Base-by-base conservation (phyloP, 192 early-diverging fungal species). In the Backusella luteola region DNA sequence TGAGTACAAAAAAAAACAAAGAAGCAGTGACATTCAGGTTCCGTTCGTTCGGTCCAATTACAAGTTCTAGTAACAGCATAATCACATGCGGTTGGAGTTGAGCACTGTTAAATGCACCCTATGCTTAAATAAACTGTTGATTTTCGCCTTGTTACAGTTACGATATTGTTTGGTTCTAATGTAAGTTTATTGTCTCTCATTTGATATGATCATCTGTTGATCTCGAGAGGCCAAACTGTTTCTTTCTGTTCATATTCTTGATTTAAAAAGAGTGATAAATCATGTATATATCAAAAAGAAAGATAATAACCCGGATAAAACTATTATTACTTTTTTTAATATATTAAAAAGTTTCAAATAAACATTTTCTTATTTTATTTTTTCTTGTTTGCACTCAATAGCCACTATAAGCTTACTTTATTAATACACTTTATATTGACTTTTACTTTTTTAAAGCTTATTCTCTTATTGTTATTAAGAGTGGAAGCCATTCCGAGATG, bases 21-120 rank as follows among this genome's bases (percentile, higher is more conserved):
- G 53, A 56, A 63, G 56, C 56, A 63, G 56, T 63, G 56, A 63
- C 56, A 63, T 63, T 63, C 23, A 63, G 56, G 56, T 63, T 63
- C 56, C 56, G 56, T 63, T 59, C 56, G 23, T 59, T 63, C 12
- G 56, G 56, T 29, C 56, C 56, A 59, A 59, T 59, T 23, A 59
- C 23, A 59, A 26, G 11, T 26, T 4, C 23, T 29, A 59, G 2
- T 4, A 12, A 26, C 8, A 59, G 56, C 23, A 63, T 63, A 63
- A 63, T 63, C 56, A 63, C 56, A 63, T 63, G 56, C 56, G 12
- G 23, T 56, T 56, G 56, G 23, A 29, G 26, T 21, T 21, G 26
- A 63, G 56, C 23, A 63, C 46, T 49, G 46, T 49, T 49, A 4
- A 49, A 49, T 49, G 46, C 6, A 49, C 46, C 4, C 1, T n/a